Conservation (phyloP, 1,284 basidiomycete genomes). For the Omphalotus olearius region DNA sequence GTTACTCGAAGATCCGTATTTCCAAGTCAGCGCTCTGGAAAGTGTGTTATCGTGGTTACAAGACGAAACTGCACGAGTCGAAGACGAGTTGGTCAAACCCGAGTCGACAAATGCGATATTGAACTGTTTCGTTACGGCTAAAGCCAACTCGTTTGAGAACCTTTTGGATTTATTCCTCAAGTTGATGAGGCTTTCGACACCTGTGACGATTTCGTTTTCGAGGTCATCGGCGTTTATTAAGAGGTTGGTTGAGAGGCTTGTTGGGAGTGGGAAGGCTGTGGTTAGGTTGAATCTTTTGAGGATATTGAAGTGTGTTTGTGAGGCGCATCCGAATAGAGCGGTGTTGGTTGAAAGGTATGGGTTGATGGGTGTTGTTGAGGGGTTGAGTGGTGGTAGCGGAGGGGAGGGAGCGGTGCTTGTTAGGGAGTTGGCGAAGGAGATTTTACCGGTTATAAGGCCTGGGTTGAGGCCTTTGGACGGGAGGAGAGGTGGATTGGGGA, state of each 20-base stretch:
- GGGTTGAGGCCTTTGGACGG: slow-evolving; percentile 49
- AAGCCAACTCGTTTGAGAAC: slow-evolving; percentile 93
- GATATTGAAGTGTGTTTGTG: slow-evolving; percentile 82
- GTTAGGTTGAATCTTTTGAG: slow-evolving; percentile 88
- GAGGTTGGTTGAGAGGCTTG: slow-evolving; percentile 82
- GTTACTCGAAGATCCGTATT: slow-evolving; percentile 89
- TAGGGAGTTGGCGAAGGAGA: slow-evolving; percentile 82
- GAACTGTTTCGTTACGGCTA: slow-evolving; percentile 82
- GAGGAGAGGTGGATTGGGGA: slow-evolving; percentile 21
- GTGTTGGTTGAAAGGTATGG: slow-evolving; percentile 78
- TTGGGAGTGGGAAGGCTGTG: slow-evolving; percentile 77
- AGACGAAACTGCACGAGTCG: slow-evolving; percentile 92
- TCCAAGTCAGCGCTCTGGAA: slow-evolving; percentile 92
- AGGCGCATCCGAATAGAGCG: slow-evolving; percentile 83
- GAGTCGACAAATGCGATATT: slow-evolving; percentile 71
- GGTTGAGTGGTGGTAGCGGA: slow-evolving; percentile 60
- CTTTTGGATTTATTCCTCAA: slow-evolving; percentile 91
- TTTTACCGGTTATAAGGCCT: slow-evolving; percentile 69
- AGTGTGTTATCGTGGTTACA: slow-evolving; percentile 91
- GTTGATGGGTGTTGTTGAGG: slow-evolving; percentile 72
- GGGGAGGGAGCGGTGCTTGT: slow-evolving; percentile 85
- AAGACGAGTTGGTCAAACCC: slow-evolving; percentile 78
- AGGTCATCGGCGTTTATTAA: slow-evolving; percentile 80
- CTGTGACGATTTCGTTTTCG: slow-evolving; percentile 74
- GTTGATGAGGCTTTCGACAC: slow-evolving; percentile 78